Evolutionary conservation across 2,329 filamentous ascomycete genomes (phyloP), one percentile per base, ranked within the genome.

Genomic region (Aureobasidium mangrovei): DNA sequence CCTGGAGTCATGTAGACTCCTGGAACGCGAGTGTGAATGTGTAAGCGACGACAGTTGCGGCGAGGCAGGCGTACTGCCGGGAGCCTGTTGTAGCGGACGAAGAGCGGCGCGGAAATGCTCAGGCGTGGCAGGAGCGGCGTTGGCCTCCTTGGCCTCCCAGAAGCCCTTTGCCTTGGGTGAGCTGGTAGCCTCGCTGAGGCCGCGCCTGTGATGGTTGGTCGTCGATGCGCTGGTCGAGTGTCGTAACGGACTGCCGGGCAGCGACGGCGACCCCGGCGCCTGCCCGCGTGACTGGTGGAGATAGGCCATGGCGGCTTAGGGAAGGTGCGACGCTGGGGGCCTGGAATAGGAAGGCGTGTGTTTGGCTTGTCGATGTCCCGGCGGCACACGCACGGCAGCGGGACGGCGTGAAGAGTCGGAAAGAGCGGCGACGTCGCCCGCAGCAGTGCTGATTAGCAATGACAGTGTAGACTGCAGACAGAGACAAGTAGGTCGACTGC

Each of bases 81-180:
- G 57, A 28, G 55, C 57, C 41, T 59, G 57, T 39, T 54, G 56
- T 10, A 59, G 40, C 18, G 57, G 55, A 38, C 56, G 42, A 6
- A 59, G 53, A 26, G 56, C 57, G 12, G 53, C 52, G 39, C 57
- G 57, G n/a, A 57, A 56, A 7, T 55, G 41, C 28, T 59, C 57
- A 24, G 56, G 53, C 28, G 53, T 52, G n/a, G 40, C 29, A 4
- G 46, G 54, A 9, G 29, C 44, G 2, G 31, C 42, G 36, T 46
- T 44, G 18, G 53, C 53, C 36, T 54, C 53, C 28, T 54, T 54
- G 29, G 53, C 53, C 29, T 44, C 42, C 53, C 53, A 54, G 38
- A 54, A 54, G 26, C 42, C 53, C 18, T 47, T 54, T 26, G 53
- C 53, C 12, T 48, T 54, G 18, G 53, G 53, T 10, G 53, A 54